Conservation (phyloP, 2,329 filamentous ascomycete genomes). For the Aaosphaeria arxii region DNA sequence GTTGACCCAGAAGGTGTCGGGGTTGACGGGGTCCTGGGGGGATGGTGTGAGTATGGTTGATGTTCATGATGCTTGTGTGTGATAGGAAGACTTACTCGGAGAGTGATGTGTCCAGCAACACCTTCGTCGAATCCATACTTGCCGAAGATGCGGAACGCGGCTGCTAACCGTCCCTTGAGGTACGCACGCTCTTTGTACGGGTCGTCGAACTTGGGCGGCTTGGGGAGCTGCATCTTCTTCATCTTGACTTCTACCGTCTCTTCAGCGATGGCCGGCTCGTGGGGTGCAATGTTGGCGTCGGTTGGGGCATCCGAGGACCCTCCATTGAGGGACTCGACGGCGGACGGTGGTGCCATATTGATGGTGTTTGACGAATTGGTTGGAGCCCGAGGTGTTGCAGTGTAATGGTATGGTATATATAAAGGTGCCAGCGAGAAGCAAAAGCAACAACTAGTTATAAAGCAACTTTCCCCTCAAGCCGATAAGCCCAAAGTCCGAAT, state of each 20-base stretch:
- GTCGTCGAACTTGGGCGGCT: conserved; percentile 36
- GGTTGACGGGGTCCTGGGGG: conserved; percentile 53
- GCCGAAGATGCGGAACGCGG: conserved; percentile 39
- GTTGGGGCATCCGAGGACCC: conserved; percentile 12
- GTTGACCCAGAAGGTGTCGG: conserved; percentile 64
- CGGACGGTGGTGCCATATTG: conserved; percentile 31
- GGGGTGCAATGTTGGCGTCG: conserved; percentile 24
- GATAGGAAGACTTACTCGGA: conserved; percentile 41
- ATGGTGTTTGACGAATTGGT: no score
- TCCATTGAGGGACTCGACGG: conserved; percentile 23
- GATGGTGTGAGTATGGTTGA: background rate
- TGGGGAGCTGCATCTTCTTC: conserved; percentile 22
- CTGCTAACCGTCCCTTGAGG: conserved; percentile 36
- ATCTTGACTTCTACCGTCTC: conserved; percentile 21
- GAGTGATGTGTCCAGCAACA: conserved; percentile 62
- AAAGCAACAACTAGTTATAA: no score
- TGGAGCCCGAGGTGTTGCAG: no score
- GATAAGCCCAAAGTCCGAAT: no score
- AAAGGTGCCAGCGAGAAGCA: no score
- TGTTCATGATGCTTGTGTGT: background rate
- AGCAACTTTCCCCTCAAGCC: no score
- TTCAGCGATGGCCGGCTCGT: conserved; percentile 25
- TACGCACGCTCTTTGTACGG: conserved; percentile 36
- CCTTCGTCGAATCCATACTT: conserved; percentile 40
- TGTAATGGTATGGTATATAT: background rate